Evolutionary conservation across 2,329 filamentous ascomycete genomes (phyloP).

Genomic region (Stagonosporopsis vannaccii): DNA sequence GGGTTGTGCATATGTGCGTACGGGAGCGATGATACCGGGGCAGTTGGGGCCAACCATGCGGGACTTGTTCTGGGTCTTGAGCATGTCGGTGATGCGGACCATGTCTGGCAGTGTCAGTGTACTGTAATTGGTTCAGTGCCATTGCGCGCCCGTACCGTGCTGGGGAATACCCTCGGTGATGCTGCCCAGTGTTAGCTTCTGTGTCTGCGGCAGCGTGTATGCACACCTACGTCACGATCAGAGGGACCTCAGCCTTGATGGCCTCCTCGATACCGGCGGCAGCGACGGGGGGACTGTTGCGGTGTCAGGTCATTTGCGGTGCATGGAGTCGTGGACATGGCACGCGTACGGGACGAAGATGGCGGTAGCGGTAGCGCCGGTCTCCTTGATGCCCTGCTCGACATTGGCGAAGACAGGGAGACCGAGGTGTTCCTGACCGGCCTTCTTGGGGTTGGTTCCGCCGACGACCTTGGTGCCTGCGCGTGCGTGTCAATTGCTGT

Average conservation of each 20-base stretch:
- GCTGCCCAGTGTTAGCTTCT: constrained; percentile 50
- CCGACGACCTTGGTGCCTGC: constrained; percentile 95
- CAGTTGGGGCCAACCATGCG: constrained; percentile 97
- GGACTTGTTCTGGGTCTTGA: constrained; percentile 97
- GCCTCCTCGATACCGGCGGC: constrained; percentile 97
- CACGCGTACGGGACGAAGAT: constrained; percentile 88
- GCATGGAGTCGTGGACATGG: constrained; percentile 4
- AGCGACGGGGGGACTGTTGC: constrained; percentile 79
- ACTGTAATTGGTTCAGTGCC: background rate
- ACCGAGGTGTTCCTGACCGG: constrained; percentile 85
- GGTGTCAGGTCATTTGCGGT: constrained; percentile 37
- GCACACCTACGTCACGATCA: constrained; percentile 78
- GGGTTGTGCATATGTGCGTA: constrained; percentile 42
- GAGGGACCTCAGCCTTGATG: constrained; percentile 87
- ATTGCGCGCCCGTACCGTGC: constrained; percentile 69
- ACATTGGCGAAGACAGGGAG: constrained; percentile 94
- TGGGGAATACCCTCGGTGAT: constrained; percentile 98
- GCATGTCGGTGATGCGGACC: constrained; percentile 97
- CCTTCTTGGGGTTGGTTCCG: constrained; percentile 99
- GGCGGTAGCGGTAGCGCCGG: constrained; percentile 87
- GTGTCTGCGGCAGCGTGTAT: constrained; percentile 13
- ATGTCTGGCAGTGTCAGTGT: constrained; percentile 71
- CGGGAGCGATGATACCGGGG: constrained; percentile 90
- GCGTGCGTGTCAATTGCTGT: constrained; percentile 35
- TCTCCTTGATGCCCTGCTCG: constrained; percentile 85